Conservation (phyloP, 2,329 filamentous ascomycete genomes). For the Rutstroemia sp. region DNA sequence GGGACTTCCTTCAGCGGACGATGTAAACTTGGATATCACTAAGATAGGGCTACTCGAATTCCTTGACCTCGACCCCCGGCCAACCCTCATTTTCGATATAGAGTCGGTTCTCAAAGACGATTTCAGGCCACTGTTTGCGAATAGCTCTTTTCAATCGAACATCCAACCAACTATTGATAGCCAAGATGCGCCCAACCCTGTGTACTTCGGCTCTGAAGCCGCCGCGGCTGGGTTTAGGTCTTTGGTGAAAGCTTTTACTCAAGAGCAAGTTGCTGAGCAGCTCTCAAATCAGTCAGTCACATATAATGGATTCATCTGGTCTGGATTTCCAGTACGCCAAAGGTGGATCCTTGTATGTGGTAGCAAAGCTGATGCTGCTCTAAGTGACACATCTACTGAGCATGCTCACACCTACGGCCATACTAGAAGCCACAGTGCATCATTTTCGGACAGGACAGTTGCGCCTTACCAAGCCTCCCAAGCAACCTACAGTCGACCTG, state of each 20-base stretch:
- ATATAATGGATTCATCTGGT: conserved; percentile 2
- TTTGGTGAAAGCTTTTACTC: neutral
- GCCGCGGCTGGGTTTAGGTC: neutral
- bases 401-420: neutral
- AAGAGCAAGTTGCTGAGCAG: neutral
- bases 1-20: neutral
- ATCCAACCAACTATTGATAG: neutral
- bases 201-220: neutral
- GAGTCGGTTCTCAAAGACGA: conserved; percentile 31
- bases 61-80: conserved; percentile 65
- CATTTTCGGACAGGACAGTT: conserved; percentile 5
- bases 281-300: neutral
- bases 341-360: conserved; percentile 7
- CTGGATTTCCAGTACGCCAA: neutral
- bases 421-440: neutral
- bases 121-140: conserved; percentile 53
- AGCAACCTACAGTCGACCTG: neutral
- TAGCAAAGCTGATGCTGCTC: conserved; percentile 1
- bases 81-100: conserved; percentile 62
- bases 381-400: conserved; percentile 39
- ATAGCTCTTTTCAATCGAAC: conserved; percentile 33
- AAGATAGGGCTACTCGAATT: conserved; percentile 40
- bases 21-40: neutral
- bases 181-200: neutral
- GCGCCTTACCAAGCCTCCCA: neutral